Base-by-base conservation (phyloP, 2,329 filamentous ascomycete genomes). In the Fusarium sp. region DNA sequence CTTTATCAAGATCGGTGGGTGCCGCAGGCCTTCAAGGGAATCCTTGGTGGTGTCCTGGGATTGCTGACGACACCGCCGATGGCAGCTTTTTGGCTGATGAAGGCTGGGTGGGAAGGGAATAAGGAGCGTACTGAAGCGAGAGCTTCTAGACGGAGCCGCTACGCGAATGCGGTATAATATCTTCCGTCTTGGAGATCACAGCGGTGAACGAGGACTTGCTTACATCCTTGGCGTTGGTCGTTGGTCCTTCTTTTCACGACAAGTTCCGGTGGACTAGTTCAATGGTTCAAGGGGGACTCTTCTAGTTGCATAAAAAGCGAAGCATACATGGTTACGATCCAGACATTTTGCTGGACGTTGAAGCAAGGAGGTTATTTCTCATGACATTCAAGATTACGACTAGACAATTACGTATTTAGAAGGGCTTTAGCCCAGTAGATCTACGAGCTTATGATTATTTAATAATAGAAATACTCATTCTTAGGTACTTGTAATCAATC, bases 21-120 rank as follows among this genome's bases (percentile, higher is more conserved):
- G 58, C 84, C 84, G 8, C 77, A 84, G 67, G 69, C 83, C 29
- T 87, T 85, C 77, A 87, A 87, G 77, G 75, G 81, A 10, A 72
- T 85, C 13, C 78, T 84, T 34, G 84, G 84, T 11, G 84, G 79
- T 6, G 65, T 83, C 40, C 75, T 86, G 27, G 83, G 81, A 6
- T 66, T 85, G 49, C 56, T 85, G 42, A 82, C 81, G 40, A 84
- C 84, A 49, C 85, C 85, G 1, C 68, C 78, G 8, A 83, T 85
- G 76, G 82, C 81, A 34, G 69, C 79, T 18, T 84, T 85, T 64
- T 87, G 85, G 85, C 76, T 87, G 36, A 74, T 82, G 51, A 80
- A 83, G 61, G 83, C 81, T 9, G 84, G 84, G 0, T 86, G 83
- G 84, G 75, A 77, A 14, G 66, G 44, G 0, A 62, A 71, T 20